Evolutionary conservation across 495 filamentous ascomycete species (phyloP), one percentile per base, ranked within the genome.

Genomic region (Ascobolus immersus): DNA sequence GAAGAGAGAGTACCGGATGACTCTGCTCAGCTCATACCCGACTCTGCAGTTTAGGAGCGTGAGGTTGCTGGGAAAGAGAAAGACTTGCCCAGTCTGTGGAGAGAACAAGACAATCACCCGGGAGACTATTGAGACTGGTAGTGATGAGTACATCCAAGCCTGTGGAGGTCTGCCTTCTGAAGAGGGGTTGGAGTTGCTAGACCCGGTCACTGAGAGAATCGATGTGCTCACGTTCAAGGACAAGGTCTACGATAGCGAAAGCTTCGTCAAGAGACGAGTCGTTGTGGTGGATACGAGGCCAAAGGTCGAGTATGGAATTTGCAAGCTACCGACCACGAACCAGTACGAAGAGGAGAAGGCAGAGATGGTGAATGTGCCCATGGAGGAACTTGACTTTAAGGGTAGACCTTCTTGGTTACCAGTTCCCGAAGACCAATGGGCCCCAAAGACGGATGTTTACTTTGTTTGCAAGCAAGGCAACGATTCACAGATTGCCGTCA

Each of bases 381-480:
- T 48, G 4, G n/a, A n/a, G n/a, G n/a, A n/a, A n/a, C n/a, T n/a
- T n/a, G n/a, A n/a, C n/a, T n/a, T n/a, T n/a, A n/a, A n/a, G n/a
- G n/a, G 22, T 15, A n/a, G 10, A 15, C 28, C 28, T 15, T 17
- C 11, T 13, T 31, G 28, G 28, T 17, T 31, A 31, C 51, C 63
- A 0, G n/a, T n/a, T n/a, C n/a, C n/a, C n/a, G 59, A 69, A 7
- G 68, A 78, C 33, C 61, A 75, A 17, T 61, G 82, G 7, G 59
- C 67, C 1, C 65, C 67, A 1, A 39, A 45, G 4, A 67, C 38
- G 30, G 59, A 61, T 0, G 56, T 93, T 7, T 76, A 77, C 45
- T 68, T 90, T 2, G 60, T 96, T 0, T 96, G 86, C 45, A 65
- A 79, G 12, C 61, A 73, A 2, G 86, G 86, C 2, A 78, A 92